A percentile compares a stretch with the other conserved stretches of the same genome.
Conservation (phyloP, 352 stramenopile genomes). For the Phytophthora quininea region DNA sequence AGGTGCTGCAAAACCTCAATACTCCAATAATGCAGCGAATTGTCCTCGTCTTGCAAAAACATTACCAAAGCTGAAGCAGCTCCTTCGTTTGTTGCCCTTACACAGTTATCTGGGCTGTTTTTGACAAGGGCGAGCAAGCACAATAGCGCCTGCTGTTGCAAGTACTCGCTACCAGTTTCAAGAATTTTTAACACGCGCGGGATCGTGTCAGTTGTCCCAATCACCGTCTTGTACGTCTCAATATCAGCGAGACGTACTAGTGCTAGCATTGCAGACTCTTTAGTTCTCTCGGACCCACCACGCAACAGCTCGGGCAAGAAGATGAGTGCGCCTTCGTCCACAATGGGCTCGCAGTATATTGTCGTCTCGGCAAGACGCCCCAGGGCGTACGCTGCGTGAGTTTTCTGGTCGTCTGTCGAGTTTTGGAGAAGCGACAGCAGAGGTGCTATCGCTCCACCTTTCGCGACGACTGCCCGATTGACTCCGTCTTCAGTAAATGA, state of each 20-base stretch:
- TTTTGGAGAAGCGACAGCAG: neutral
- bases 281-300: neutral
- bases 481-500: neutral
- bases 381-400: conserved; percentile 5
- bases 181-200: too few species aligned
- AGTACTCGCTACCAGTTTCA: too few species aligned
- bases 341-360: neutral
- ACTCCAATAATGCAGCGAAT: too few species aligned
- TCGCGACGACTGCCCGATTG: neutral
- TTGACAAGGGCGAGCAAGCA: too few species aligned
- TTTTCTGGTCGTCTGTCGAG: conserved; percentile 1
- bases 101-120: too few species aligned
- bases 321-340: conserved; percentile 1
- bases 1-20: too few species aligned
- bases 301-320: neutral
- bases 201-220: too few species aligned
- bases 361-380: neutral
- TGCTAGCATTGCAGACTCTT: neutral
- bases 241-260: neutral
- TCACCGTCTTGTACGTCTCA: neutral
- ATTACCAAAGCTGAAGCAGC: too few species aligned
- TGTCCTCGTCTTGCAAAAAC: too few species aligned
- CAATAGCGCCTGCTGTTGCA: too few species aligned
- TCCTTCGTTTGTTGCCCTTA: too few species aligned
- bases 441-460: conserved; percentile 2